Percentiles rank a stretch among this genome's conserved stretches.
phyloP scores from a whole-genome alignment of 306 rosid species.

The Alnus glutinosa region DNA sequence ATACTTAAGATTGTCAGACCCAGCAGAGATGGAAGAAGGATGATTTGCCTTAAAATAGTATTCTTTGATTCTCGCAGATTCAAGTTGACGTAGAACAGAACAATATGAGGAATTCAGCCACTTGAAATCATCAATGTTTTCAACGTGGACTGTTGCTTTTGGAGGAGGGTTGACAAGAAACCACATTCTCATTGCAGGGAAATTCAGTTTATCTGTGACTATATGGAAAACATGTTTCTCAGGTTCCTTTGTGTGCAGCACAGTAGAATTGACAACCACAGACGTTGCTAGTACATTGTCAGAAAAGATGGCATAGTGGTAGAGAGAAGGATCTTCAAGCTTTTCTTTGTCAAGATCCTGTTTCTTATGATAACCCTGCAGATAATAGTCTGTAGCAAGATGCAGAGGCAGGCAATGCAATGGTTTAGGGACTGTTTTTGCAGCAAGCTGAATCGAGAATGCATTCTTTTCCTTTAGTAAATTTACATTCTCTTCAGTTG shows the following conservation, averaged over 20 bases:
- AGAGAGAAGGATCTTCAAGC: conserved; percentile 75
- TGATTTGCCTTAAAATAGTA: conserved; percentile 92
- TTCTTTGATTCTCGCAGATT: conserved; percentile 88
- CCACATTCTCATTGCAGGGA: conserved; percentile 96
- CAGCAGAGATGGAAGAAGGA: conserved; percentile 83
- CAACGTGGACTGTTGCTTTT: conserved; percentile 73
- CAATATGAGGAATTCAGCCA: conserved; percentile 98
- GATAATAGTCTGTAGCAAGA: conserved; percentile 80
- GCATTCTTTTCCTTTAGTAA: conserved; percentile 77
- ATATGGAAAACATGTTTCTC: conserved; percentile 88
- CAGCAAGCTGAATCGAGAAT: conserved; percentile 89
- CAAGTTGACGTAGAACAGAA: conserved; percentile 94
- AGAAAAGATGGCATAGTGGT: conserved; percentile 94
- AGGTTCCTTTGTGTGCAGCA: conserved; percentile 82
- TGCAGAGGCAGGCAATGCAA: conserved; percentile 90
- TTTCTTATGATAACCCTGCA: conserved; percentile 63
- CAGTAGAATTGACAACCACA: conserved; percentile 91
- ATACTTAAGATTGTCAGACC: conserved; percentile 84
- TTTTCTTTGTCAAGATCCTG: conserved; percentile 52
- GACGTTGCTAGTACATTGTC: conserved; percentile 94
- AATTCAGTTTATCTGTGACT: conserved; percentile 88
- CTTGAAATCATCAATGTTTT: conserved; percentile 87
- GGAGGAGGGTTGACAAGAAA: conserved; percentile 80
- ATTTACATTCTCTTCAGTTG: conserved; percentile 74
- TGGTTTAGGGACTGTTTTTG: conserved; percentile 85